phyloP scores from a whole-genome alignment of 768 basidiomycete species.

The Trichaptum fuscoviolaceum region DNA sequence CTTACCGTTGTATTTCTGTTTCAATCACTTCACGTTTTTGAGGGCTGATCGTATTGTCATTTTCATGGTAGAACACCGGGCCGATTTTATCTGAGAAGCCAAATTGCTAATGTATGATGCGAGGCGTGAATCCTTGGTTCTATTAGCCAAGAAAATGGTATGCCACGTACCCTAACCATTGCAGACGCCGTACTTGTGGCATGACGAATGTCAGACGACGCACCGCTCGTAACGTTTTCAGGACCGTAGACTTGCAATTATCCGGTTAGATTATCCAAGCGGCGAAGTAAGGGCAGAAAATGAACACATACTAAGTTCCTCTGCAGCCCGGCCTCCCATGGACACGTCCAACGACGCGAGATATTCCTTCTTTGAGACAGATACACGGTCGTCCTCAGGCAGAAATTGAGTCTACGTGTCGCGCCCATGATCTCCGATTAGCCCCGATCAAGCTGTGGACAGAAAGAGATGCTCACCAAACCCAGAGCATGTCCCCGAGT shows the following conservation, averaged over 20 bases:
- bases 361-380: slow-evolving; percentile 69
- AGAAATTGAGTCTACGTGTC: slow-evolving; percentile 57
- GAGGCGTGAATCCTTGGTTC: slow-evolving; percentile 7
- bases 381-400: slow-evolving; percentile 72
- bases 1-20: slow-evolving; percentile 76
- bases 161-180: slow-evolving; percentile 78
- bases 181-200: slow-evolving; percentile 76
- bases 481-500: slow-evolving; percentile 94
- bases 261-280: slow-evolving; percentile 6
- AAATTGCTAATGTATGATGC: slow-evolving; percentile 4
- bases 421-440: slow-evolving; percentile 1
- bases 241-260: slow-evolving; percentile 66
- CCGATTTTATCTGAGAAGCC: slow-evolving; percentile 60
- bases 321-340: slow-evolving; percentile 93
- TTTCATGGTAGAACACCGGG: slow-evolving; percentile 75
- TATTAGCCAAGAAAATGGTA: slow-evolving; percentile 9
- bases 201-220: slow-evolving; percentile 77
- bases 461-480: slow-evolving; percentile 46
- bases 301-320: slow-evolving; percentile 66
- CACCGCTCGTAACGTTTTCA: slow-evolving; percentile 88
- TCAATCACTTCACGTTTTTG: slow-evolving; percentile 82
- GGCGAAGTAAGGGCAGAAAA: slow-evolving; percentile 8
- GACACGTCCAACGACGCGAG: slow-evolving; percentile 83
- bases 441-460: slow-evolving; percentile 5
- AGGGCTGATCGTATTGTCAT: slow-evolving; percentile 65